Evolutionary conservation across 2,329 filamentous ascomycete genomes (phyloP).

Genomic region (Trichoderma gracile): DNA sequence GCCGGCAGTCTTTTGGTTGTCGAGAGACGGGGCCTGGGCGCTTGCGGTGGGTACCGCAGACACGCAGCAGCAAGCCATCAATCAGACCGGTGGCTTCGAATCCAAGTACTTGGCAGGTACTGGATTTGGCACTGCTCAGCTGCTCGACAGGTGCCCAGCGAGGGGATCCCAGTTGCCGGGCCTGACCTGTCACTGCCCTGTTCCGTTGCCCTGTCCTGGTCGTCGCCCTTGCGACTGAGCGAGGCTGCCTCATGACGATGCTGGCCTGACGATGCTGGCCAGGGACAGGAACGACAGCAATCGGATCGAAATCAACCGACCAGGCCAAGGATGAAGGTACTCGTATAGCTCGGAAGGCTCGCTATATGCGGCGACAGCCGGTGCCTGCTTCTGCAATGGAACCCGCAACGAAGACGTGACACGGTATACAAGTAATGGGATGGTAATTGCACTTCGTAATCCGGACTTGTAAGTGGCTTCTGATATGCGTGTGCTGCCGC

Average conservation of each 20-base stretch:
- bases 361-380: constrained; percentile 18
- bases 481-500: neutral
- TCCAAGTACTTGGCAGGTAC: constrained; percentile 5
- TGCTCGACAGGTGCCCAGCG: neutral
- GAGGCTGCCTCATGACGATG: neutral
- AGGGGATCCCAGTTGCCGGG: neutral
- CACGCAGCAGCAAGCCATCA: constrained; percentile 14
- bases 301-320: constrained; percentile 13
- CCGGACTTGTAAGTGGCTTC: neutral
- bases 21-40: constrained; percentile 20
- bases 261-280: neutral
- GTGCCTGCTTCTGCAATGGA: constrained; percentile 16
- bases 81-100: neutral
- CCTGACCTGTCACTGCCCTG: neutral
- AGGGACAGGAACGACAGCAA: neutral
- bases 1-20: constrained; percentile 23
- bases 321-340: constrained; percentile 7
- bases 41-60: constrained; percentile 17
- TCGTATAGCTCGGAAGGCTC: constrained; percentile 2
- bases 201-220: neutral
- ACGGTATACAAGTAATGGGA: neutral
- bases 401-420: constrained; percentile 6
- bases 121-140: constrained; percentile 1
- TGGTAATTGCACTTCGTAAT: too few species aligned
- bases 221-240: neutral